A percentile compares a stretch with the other conserved stretches of the same genome.
Conservation (phyloP, 140 eudicot genomes). For the Cichorium intybus region DNA sequence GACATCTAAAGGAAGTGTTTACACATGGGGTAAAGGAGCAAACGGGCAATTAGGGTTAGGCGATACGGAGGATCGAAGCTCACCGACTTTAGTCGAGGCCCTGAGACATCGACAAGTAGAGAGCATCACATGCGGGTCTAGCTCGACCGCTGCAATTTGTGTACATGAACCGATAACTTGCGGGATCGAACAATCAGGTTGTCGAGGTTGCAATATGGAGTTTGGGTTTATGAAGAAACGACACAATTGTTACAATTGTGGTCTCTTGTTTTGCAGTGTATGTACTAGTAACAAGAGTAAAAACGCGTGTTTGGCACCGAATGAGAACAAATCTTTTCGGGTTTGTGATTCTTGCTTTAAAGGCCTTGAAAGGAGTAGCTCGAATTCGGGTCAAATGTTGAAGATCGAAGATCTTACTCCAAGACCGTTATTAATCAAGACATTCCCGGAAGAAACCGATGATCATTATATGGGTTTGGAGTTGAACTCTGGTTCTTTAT, state of each 20-base stretch:
- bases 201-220: constrained; percentile 51
- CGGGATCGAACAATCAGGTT: constrained; percentile 39
- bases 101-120: constrained; percentile 44
- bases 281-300: constrained; percentile 47
- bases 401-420: constrained; percentile 36
- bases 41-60: constrained; percentile 67
- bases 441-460: constrained; percentile 14
- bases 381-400: constrained; percentile 13
- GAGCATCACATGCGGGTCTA: constrained; percentile 59
- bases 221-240: constrained; percentile 61
- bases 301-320: constrained; percentile 59
- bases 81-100: constrained; percentile 65
- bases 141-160: constrained; percentile 53
- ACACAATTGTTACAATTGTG: constrained; percentile 69
- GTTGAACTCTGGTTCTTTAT: constrained; percentile 12
- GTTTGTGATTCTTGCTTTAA: constrained; percentile 50
- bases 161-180: constrained; percentile 41
- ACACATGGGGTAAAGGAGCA: constrained; percentile 70
- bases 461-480: constrained; percentile 16
- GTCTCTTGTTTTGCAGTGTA: constrained; percentile 45
- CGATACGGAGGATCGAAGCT: constrained; percentile 46
- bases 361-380: constrained; percentile 21
- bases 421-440: constrained; percentile 39
- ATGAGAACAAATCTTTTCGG: constrained; percentile 37
- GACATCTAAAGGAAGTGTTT: constrained; percentile 54